Evolutionary conservation across 805 yeast genomes (phyloP).

Genomic region (Vanderwaltozyma verrucispora): DNA sequence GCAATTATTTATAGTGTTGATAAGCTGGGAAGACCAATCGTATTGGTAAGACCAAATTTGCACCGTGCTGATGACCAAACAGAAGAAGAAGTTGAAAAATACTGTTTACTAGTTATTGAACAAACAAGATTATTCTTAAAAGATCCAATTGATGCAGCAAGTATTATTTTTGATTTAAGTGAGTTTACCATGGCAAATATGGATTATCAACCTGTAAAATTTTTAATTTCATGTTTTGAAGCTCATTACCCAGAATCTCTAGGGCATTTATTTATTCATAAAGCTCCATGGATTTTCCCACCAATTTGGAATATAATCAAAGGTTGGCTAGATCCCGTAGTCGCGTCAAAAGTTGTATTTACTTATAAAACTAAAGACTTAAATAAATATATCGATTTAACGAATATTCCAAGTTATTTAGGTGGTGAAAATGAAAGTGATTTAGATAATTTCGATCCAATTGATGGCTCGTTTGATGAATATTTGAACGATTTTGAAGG

Average conservation of each 20-base stretch:
- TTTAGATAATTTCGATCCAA: constrained; percentile 47
- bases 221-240: constrained; percentile 80
- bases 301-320: constrained; percentile 91
- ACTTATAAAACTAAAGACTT: constrained; percentile 64
- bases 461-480: constrained; percentile 50
- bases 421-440: constrained; percentile 63
- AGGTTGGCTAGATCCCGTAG: constrained; percentile 94
- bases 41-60: constrained; percentile 65
- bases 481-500: constrained; percentile 36
- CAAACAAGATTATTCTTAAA: constrained; percentile 63
- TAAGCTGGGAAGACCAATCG: constrained; percentile 64
- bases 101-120: constrained; percentile 70
- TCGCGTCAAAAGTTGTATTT: constrained; percentile 81
- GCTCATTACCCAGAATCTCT: constrained; percentile 94
- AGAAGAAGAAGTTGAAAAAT: constrained; percentile 61
- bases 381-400: constrained; percentile 45
- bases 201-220: constrained; percentile 88
- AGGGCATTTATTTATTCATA: constrained; percentile 75
- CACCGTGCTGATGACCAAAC: constrained; percentile 64
- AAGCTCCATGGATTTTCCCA: constrained; percentile 94
- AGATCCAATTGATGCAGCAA: constrained; percentile 66
- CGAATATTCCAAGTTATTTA: constrained; percentile 54
- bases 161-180: constrained; percentile 75
- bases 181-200: constrained; percentile 85
- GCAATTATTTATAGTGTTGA: constrained; percentile 71